A percentile compares a stretch with the other conserved stretches of the same genome.
phyloP scores from a whole-genome alignment of 148 eudicot genomes.

The Camellia japonica region DNA sequence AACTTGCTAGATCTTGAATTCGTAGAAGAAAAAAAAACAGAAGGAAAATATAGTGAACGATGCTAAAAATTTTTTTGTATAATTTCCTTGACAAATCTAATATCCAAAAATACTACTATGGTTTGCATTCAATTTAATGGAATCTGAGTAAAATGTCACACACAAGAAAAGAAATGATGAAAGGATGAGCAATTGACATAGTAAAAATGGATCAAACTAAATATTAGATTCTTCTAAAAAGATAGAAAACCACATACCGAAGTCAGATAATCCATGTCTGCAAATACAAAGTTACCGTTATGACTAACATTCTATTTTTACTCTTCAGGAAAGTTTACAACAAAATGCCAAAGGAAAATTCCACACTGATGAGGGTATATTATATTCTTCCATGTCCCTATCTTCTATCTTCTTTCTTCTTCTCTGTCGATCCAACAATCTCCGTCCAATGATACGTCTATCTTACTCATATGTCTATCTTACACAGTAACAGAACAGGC shows the following conservation, averaged over 20 bases:
- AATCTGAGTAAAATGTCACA: no score
- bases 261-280: background rate
- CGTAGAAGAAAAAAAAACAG: no score
- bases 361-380: background rate
- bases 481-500: background rate
- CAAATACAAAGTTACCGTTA: background rate
- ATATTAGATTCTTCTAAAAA: no score
- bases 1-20: no score
- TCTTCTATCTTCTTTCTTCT: background rate
- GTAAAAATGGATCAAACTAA: background rate
- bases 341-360: background rate
- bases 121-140: no score
- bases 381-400: background rate
- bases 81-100: no score
- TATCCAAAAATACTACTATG: no score
- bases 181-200: no score
- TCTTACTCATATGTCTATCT: background rate
- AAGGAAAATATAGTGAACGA: no score
- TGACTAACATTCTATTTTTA: background rate
- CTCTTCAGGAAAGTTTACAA: background rate
- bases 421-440: conserved; percentile 3
- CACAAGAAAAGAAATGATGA: no score
- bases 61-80: no score
- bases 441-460: background rate
- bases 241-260: no score